Evolutionary conservation across 192 early-diverging fungal genomes (phyloP), one percentile per base, ranked within the genome.

Genomic region (Gamsiella multidivaricata): DNA sequence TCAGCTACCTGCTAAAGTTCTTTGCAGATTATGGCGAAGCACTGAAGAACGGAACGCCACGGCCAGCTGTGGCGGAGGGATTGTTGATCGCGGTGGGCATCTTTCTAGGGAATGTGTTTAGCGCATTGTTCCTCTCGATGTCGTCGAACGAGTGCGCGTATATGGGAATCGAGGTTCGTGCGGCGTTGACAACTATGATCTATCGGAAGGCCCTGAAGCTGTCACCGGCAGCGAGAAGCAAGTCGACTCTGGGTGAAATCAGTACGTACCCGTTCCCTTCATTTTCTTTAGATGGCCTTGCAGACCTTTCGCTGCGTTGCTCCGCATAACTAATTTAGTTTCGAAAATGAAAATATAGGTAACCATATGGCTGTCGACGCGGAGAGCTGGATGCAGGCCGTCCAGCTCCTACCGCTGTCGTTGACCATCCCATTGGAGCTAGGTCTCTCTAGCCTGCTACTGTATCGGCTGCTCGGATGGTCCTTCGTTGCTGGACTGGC

Each of bases 141-240:
- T 69, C 65, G 4, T 68, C 74, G 7, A n/a, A 62, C 2, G 54
- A 57, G 1, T 59, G 25, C 68, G 85, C 92, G 56, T 83, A 83
- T 36, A 87, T 86, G 14, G 89, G 89, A 26, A 89, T 93, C 84
- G 86, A 86, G 22, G 74, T 85, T 12, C 88, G 90, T 54, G 85
- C 90, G 17, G 91, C 90, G 14, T 76, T 93, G 32, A 85, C 90
- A 20, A 84, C 92, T 0, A 88, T 91, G 42, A 89, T 97, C 39
- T 97, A 95, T 71, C 83, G 82, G 26, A 97, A 96, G 80, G 83
- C 92, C 14, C 32, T 98, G 50, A 54, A 81, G 4, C 87, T 98
- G 22, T 94, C 93, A 8, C 93, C 88, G 10, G 29, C 18, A 11
- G 59, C 74, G 4, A 68, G 74, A 25, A 59, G 28, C 20, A 56